A percentile compares a stretch with the other conserved stretches of the same genome.
phyloP scores from a whole-genome alignment of 2,329 filamentous ascomycete genomes.

The Aspergillus unguis region DNA sequence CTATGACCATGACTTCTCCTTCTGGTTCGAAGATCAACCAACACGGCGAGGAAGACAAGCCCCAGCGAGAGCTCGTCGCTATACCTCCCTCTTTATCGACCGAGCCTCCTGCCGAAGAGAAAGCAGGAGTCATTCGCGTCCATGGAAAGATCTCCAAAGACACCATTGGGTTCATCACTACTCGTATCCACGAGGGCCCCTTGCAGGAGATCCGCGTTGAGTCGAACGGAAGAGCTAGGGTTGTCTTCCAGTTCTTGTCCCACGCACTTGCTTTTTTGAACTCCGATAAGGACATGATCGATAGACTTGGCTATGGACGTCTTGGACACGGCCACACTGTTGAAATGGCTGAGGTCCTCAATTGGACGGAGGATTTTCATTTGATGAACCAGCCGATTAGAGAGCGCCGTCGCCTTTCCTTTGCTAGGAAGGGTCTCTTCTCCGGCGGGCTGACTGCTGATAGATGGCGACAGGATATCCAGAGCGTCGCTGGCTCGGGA shows the following conservation, averaged over 20 bases:
- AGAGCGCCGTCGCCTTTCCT: slow-evolving; percentile 42
- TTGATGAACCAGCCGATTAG: slow-evolving; percentile 35
- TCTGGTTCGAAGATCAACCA: slow-evolving; percentile 18
- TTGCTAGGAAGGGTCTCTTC: slow-evolving; percentile 39
- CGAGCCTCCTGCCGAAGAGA: slow-evolving; percentile 22
- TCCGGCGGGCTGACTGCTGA: slow-evolving; percentile 30
- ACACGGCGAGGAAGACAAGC: slow-evolving; percentile 14
- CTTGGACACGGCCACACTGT: slow-evolving; percentile 33
- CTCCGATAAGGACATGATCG: slow-evolving; percentile 27
- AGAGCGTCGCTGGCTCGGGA: slow-evolving; percentile 30
- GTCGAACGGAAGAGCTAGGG: slow-evolving; percentile 28
- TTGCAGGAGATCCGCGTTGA: slow-evolving; percentile 38
- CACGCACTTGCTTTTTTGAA: slow-evolving; percentile 36
- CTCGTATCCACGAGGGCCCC: slow-evolving; percentile 38
- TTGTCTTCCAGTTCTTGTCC: slow-evolving; percentile 38
- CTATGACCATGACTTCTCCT: slow-evolving; percentile 13
- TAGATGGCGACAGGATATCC: slow-evolving; percentile 37
- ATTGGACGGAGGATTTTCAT: slow-evolving; percentile 33
- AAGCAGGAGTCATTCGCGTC: slow-evolving; percentile 28
- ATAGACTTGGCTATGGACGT: slow-evolving; percentile 29
- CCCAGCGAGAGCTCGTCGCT: not conserved
- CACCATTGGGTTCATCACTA: slow-evolving; percentile 31
- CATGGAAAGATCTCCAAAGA: slow-evolving; percentile 23
- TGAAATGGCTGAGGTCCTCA: slow-evolving; percentile 28
- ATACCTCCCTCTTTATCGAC: slow-evolving; percentile 8